Percentiles rank a stretch among this genome's conserved stretches.
Evolutionary conservation across 306 rosid species (phyloP).

Genomic region (Abrus pulchellus): DNA sequence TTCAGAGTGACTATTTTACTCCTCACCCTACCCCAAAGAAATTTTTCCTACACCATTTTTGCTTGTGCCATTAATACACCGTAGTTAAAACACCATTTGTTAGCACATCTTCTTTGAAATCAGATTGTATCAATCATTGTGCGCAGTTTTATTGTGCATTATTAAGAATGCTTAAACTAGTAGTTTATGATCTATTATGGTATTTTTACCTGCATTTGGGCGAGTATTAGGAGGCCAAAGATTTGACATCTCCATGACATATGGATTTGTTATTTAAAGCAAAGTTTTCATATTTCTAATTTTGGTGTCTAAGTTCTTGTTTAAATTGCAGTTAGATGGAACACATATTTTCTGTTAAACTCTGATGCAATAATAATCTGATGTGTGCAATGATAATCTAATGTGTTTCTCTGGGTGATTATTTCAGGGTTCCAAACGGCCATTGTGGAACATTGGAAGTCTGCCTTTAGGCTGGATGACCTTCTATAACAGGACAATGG

Average conservation of each 20-base stretch:
- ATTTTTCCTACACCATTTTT: neutral
- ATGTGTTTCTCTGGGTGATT: constrained; percentile 40
- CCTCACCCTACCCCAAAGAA: neutral
- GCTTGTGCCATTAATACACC: constrained; percentile 18
- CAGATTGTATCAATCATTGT: constrained; percentile 9
- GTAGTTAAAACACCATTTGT: constrained; percentile 10
- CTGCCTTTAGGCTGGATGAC: constrained; percentile 95
- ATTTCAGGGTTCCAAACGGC: constrained; percentile 77
- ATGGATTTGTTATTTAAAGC: neutral
- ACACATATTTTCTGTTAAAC: constrained; percentile 25
- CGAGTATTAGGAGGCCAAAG: constrained; percentile 5
- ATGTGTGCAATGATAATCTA: constrained; percentile 32
- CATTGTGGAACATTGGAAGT: constrained; percentile 77
- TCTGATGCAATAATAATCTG: constrained; percentile 29
- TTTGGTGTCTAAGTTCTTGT: neutral
- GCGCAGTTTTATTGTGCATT: neutral
- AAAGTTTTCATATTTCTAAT: constrained; percentile 18
- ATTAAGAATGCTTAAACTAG: constrained; percentile 18
- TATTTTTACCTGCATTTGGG: neutral
- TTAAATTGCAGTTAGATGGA: constrained; percentile 33
- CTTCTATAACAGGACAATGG: constrained; percentile 71
- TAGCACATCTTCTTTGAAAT: constrained; percentile 13
- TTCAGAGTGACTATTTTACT: neutral
- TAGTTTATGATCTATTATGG: neutral
- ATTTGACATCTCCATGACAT: constrained; percentile 18